Percentiles rank a stretch among this genome's conserved stretches.
phyloP scores from a whole-genome alignment of 1,284 basidiomycete species.

The Fistulina hepatica region DNA sequence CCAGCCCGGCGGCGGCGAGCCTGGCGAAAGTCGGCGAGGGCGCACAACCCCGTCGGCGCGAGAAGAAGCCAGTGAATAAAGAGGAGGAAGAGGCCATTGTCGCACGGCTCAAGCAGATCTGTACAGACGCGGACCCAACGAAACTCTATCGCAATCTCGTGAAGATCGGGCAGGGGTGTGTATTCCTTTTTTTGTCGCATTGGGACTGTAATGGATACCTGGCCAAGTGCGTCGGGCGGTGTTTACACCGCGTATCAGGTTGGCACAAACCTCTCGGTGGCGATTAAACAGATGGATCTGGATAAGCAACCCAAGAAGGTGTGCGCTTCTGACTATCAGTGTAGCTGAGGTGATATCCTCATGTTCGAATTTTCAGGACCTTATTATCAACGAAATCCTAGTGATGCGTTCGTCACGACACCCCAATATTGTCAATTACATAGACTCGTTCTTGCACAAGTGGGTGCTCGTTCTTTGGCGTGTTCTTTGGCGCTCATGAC shows the following conservation, averaged over 20 bases:
- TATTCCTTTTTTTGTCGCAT: slow-evolving; percentile 15
- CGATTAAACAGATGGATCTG: slow-evolving; percentile 99
- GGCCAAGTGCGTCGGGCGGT: slow-evolving; percentile 85
- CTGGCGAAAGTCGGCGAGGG: slow-evolving; percentile 56
- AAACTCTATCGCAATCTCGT: slow-evolving; percentile 84
- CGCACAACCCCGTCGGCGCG: slow-evolving; percentile 72
- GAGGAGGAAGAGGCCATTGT: slow-evolving; percentile 87
- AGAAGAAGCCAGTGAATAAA: slow-evolving; percentile 76
- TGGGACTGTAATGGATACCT: background rate
- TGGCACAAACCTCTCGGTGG: slow-evolving; percentile 86
- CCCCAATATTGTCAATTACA: slow-evolving; percentile 98
- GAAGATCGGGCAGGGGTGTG: slow-evolving; percentile 97
- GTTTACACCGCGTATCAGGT: slow-evolving; percentile 98
- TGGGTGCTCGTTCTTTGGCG: no score
- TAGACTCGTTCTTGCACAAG: slow-evolving; percentile 95
- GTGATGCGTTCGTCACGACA: slow-evolving; percentile 96
- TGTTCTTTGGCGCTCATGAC: no score
- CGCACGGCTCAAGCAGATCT: slow-evolving; percentile 84
- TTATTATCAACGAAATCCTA: slow-evolving; percentile 99
- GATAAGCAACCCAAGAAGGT: slow-evolving; percentile 99
- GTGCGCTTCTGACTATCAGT: no score
- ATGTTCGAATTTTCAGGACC: no score
- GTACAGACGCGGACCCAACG: slow-evolving; percentile 95
- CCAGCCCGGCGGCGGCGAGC: slow-evolving; percentile 44
- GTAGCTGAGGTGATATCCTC: no score